phyloP scores from a whole-genome alignment of 2,329 filamentous ascomycete genomes.

The Rhynchosporium graminicola region DNA sequence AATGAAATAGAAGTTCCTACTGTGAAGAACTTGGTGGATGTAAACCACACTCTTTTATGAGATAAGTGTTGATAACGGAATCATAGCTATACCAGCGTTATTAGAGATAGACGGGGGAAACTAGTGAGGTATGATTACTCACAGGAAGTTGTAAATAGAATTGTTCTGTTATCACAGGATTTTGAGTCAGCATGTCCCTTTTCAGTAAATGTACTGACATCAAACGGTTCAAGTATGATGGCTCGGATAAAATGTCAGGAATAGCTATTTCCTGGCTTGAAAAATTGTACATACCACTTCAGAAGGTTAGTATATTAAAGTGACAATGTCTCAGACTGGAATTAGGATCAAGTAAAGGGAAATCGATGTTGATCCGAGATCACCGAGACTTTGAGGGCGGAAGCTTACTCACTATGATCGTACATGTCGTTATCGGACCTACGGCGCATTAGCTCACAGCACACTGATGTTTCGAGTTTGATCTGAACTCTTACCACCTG shows the following conservation, averaged over 20 bases:
- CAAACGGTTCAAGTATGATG: too few species aligned
- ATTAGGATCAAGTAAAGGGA: too few species aligned
- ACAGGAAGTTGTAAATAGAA: conserved; percentile 80
- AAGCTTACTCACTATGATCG: conserved; percentile 45
- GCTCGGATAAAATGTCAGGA: too few species aligned
- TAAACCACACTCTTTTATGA: conserved; percentile 76
- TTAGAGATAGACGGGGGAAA: neutral
- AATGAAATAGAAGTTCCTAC: conserved; percentile 39
- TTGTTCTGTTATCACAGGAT: conserved; percentile 60
- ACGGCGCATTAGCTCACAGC: neutral
- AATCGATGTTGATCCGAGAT: too few species aligned
- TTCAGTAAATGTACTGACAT: too few species aligned
- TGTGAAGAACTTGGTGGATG: conserved; percentile 69
- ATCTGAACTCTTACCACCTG: conserved; percentile 62
- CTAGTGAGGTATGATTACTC: conserved; percentile 34
- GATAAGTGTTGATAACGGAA: conserved; percentile 84
- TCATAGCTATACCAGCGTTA: conserved; percentile 63
- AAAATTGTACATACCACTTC: too few species aligned
- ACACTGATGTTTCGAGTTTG: conserved; percentile 7
- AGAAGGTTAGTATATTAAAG: too few species aligned
- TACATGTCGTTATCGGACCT: conserved; percentile 88
- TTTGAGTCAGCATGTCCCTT: too few species aligned
- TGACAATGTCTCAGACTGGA: too few species aligned
- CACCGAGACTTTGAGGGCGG: too few species aligned
- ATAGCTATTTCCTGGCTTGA: too few species aligned